Conservation (phyloP, 1,284 basidiomycete species). For the Neotropicomus parvogracilis region DNA sequence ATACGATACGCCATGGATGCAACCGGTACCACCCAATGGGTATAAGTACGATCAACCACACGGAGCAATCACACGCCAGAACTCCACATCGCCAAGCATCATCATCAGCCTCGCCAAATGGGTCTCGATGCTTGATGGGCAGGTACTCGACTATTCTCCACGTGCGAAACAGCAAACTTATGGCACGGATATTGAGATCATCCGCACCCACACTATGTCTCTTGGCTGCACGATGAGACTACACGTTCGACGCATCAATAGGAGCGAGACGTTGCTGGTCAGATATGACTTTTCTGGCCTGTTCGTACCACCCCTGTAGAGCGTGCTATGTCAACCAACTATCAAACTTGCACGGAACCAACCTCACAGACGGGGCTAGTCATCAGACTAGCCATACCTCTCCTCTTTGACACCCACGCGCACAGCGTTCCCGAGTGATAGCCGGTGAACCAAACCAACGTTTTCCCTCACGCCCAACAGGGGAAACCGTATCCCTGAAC, state of each 20-base stretch:
- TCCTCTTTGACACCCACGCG: too few relatives aligned
- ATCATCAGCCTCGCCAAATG: slow-evolving; percentile 12
- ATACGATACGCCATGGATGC: slow-evolving; percentile 27
- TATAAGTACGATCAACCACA: neutral
- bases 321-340: neutral
- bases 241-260: slow-evolving; percentile 28
- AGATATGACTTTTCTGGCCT: slow-evolving; percentile 14
- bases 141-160: slow-evolving; percentile 27
- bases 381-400: too few relatives aligned
- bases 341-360: neutral
- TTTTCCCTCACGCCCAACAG: neutral
- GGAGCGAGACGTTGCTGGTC: slow-evolving; percentile 22
- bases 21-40: slow-evolving; percentile 18
- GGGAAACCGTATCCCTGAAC: neutral
- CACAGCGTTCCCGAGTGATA: slow-evolving; percentile 34
- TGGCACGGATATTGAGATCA: slow-evolving; percentile 22
- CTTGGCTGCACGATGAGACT: slow-evolving; percentile 25
- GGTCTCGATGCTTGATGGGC: slow-evolving; percentile 30
- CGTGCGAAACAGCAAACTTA: slow-evolving; percentile 17
- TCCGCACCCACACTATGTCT: slow-evolving; percentile 27
- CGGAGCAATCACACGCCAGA: neutral
- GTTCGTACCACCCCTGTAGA: slow-evolving; percentile 23
- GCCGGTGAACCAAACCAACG: slow-evolving; percentile 32
- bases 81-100: slow-evolving; percentile 17
- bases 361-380: too few relatives aligned